Evolutionary conservation across 2,329 filamentous ascomycete species (phyloP).

Genomic region (Xylaria sp.): DNA sequence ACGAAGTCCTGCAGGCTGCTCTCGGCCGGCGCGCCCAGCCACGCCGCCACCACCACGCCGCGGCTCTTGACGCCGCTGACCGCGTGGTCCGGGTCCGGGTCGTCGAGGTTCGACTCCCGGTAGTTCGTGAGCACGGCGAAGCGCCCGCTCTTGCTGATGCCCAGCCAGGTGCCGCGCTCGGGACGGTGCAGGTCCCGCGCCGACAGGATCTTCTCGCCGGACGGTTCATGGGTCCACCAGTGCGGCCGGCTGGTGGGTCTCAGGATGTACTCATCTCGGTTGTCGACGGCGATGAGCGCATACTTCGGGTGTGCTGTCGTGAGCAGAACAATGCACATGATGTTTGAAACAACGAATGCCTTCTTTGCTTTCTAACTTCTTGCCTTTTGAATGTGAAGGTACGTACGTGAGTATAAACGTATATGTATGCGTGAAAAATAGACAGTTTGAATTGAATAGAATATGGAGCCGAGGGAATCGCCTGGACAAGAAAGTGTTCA

Average conservation of each 20-base stretch:
- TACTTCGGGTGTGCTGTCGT: conserved; percentile 78
- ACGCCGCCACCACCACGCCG: conserved; percentile 66
- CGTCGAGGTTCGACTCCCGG: conserved; percentile 55
- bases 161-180: conserved; percentile 68
- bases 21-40: conserved; percentile 55
- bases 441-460: not conserved
- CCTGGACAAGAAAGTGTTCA: conserved; percentile 16
- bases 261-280: conserved; percentile 74
- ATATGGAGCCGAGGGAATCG: not conserved
- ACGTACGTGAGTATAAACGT: conserved; percentile 1
- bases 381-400: not conserved
- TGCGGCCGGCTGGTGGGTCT: conserved; percentile 65
- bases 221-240: conserved; percentile 59
- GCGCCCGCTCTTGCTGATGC: conserved; percentile 61
- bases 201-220: conserved; percentile 55
- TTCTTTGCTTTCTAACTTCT: not conserved
- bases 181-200: conserved; percentile 63
- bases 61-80: conserved; percentile 60
- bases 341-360: conserved; percentile 11
- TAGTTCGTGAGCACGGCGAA: conserved; percentile 70
- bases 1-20: conserved; percentile 56
- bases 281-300: conserved; percentile 74
- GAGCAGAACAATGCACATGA: conserved; percentile 77
- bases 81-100: conserved; percentile 55
- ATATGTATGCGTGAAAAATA: not conserved